Evolutionary conservation across 2,329 filamentous ascomycete species (phyloP), one percentile per base, ranked within the genome.

Genomic region (Neofusicoccum laricinum): DNA sequence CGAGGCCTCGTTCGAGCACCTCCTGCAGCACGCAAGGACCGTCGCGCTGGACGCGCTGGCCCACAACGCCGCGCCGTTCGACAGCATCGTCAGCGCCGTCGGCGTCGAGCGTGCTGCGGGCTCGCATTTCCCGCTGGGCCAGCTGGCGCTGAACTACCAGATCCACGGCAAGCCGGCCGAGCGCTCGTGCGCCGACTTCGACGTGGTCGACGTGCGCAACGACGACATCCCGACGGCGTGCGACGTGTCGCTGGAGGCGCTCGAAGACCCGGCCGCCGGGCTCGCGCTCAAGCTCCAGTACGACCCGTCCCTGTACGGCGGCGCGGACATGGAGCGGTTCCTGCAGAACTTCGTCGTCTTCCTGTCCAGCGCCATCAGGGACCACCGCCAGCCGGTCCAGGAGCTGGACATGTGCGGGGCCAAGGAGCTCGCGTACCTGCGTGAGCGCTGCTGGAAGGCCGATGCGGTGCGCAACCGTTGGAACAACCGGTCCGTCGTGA

Each of bases 121-220:
- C 4, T 65, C 71, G 0, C 68, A 79, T 57, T 78, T 67, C 38
- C 84, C 84, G 0, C 41, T 86, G 0, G 85, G 85, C 72, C 84
- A 86, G 68, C 75, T 72, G 0, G 77, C 81, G 19, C 67, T 84
- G 43, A 77, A 85, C 69, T 85, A 84, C 68, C 75, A 80, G 7
- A 75, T 75, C 32, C 72, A 71, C 1, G 65, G 68, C 14, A 68
- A 69, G 59, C 66, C 68, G 55, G 69, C 70, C 7, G 65, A 51
- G 10, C 68, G 67, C 65, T 55, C 59, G 36, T 69, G 69, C 21
- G 58, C 65, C 45, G 70, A 71, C 61, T 71, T 69, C 40, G 68
- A 67, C 1, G 68, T 71, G 4, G 67, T 76, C 53, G 66, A 72
- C 67, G 45, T 75, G 2, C 41, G 66, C 10, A 68, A 70, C 53